Conservation (phyloP, 2,329 filamentous ascomycete genomes). For the Penicillium sumatraense region DNA sequence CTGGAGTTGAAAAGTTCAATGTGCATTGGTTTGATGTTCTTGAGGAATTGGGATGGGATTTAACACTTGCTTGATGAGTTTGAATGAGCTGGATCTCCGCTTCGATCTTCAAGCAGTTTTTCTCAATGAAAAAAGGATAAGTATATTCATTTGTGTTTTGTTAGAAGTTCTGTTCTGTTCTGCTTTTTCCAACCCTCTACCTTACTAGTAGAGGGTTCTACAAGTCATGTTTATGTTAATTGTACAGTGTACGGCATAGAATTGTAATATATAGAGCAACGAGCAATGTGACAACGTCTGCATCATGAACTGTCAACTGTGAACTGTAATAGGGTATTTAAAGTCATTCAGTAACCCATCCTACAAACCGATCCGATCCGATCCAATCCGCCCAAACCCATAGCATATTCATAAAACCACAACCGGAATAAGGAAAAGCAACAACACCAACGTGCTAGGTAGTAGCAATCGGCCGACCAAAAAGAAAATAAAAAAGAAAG, state of each 20-base stretch:
- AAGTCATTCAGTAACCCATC: neutral
- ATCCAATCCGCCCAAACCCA: neutral
- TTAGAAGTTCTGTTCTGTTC: too few species aligned
- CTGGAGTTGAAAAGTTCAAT: neutral
- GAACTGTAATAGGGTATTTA: conserved; percentile 6
- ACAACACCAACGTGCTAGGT: neutral
- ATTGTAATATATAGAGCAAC: conserved; percentile 5
- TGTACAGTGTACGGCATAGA: neutral
- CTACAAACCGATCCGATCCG: neutral
- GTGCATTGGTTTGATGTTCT: conserved; percentile 39
- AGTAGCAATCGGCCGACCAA: neutral
- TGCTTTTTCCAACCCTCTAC: neutral
- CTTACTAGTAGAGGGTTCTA: too few species aligned
- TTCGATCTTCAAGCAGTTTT: too few species aligned
- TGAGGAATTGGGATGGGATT: conserved; percentile 37
- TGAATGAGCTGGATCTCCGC: too few species aligned
- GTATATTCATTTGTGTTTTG: too few species aligned
- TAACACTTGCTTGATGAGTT: conserved; percentile 40
- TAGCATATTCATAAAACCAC: neutral
- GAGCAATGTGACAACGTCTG: neutral
- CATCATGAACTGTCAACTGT: too few species aligned
- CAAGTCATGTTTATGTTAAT: conserved; percentile 1
- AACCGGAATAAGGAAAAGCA: neutral
- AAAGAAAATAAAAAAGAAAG: neutral
- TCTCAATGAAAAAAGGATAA: too few species aligned